Percentiles rank a stretch among this genome's conserved stretches.
Evolutionary conservation across 768 basidiomycete species (phyloP).

Genomic region (Melanogaster broomeanus): DNA sequence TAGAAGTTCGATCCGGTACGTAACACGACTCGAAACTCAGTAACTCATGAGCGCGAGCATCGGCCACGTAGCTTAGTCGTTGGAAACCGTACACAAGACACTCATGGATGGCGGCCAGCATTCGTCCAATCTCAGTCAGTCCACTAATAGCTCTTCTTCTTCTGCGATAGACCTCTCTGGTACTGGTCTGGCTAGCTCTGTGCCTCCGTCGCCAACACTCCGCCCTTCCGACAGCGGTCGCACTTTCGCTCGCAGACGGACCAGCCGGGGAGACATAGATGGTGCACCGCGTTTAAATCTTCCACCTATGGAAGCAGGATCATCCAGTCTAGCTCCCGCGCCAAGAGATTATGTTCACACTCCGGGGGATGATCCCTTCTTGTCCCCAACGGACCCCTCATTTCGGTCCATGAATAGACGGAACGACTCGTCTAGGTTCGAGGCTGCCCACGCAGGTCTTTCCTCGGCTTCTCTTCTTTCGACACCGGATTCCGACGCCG

Average conservation of each 20-base stretch:
- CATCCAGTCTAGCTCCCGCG: constrained; percentile 18
- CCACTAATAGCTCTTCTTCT: constrained; percentile 45
- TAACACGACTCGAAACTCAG: no score
- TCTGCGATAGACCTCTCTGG: constrained; percentile 58
- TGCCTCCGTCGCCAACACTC: constrained; percentile 54
- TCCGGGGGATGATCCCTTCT: constrained; percentile 50
- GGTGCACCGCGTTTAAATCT: constrained; percentile 42
- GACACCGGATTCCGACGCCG: constrained; percentile 28
- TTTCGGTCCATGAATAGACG: constrained; percentile 4
- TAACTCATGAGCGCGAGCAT: no score
- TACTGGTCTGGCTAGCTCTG: constrained; percentile 44
- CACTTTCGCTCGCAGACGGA: constrained; percentile 49
- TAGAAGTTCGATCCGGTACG: no score
- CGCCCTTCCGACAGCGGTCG: constrained; percentile 35
- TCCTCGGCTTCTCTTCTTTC: constrained; percentile 56
- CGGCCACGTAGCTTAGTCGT: neutral
- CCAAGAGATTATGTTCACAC: constrained; percentile 22
- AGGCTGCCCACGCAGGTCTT: constrained; percentile 45
- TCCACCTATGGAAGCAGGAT: constrained; percentile 21
- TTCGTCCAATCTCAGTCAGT: constrained; percentile 3
- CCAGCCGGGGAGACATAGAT: constrained; percentile 58
- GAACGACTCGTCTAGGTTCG: constrained; percentile 38
- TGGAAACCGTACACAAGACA: neutral
- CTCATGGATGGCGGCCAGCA: constrained; percentile 15
- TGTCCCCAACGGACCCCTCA: constrained; percentile 42